Evolutionary conservation across 306 rosid species (phyloP).

Genomic region (Vachellia collinsii): DNA sequence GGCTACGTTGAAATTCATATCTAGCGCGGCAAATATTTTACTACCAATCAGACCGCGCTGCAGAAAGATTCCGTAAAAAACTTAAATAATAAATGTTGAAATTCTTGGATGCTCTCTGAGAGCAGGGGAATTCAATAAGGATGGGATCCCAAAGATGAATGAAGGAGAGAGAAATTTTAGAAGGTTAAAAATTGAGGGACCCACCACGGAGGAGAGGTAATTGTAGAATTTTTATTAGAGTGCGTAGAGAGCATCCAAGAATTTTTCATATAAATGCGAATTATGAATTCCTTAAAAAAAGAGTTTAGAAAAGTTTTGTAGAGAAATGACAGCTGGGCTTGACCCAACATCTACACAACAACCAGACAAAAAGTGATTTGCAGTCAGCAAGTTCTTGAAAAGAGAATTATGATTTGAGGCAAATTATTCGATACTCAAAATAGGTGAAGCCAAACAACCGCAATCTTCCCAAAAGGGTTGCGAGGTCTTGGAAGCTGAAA

Average conservation of each 20-base stretch:
- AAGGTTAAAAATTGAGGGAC: neutral
- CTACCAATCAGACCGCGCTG: neutral
- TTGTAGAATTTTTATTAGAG: neutral
- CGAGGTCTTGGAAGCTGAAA: neutral
- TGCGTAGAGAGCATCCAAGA: neutral
- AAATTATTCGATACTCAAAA: neutral
- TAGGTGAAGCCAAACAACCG: neutral
- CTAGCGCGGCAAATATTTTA: neutral
- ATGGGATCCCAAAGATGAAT: neutral
- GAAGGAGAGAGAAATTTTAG: neutral
- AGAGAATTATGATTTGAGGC: slow-evolving; percentile 10
- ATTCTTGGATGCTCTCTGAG: neutral
- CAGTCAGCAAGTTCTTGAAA: neutral
- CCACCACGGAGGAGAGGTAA: too few species aligned
- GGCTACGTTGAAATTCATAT: neutral
- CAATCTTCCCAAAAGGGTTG: neutral
- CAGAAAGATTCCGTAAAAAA: neutral
- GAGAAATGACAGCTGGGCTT: slow-evolving; percentile 3
- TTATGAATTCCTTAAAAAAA: neutral
- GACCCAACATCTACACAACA: slow-evolving; percentile 51
- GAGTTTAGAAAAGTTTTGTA: neutral
- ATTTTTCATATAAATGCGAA: too few species aligned
- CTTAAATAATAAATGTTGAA: neutral
- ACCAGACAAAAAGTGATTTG: slow-evolving; percentile 43
- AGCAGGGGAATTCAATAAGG: neutral